A percentile compares a stretch with the other conserved stretches of the same genome.
These are phyloP conservation scores for Lentinula detonsa DNA, from an alignment of 768 basidiomycete species.

Conservation along the genomic window DNA sequence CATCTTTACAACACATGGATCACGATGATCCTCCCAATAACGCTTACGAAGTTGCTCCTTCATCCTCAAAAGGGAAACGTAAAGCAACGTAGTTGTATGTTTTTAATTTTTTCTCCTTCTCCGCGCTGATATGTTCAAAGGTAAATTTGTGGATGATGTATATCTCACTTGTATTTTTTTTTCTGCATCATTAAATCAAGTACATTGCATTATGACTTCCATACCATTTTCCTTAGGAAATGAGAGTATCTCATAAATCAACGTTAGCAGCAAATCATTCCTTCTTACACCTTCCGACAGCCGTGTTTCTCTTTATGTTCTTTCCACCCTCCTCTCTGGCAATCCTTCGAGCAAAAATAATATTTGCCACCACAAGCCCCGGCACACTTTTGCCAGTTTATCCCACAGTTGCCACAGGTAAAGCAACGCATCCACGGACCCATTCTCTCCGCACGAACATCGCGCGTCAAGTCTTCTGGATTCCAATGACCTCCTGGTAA, in stretches of 20 bases:
- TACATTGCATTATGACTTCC: too few relatives aligned
- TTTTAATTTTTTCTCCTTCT: not conserved
- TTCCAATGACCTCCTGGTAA: conserved; percentile 19
- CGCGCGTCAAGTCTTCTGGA: conserved; percentile 17
- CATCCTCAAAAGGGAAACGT: conserved; percentile 28
- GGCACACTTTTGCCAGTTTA: conserved; percentile 19
- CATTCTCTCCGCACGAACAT: conserved; percentile 15
- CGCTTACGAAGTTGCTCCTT: conserved; percentile 42
- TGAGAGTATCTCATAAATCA: too few relatives aligned
- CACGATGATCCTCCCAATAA: conserved; percentile 27
- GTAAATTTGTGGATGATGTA: too few relatives aligned
- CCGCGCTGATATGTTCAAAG: not conserved
- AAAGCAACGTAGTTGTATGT: conserved; percentile 16
- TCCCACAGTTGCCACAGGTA: conserved; percentile 16
- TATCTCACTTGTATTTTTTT: too few relatives aligned
- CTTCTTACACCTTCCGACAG: not conserved
- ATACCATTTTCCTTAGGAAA: too few relatives aligned
- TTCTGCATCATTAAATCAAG: too few relatives aligned
- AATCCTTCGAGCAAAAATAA: conserved; percentile 3
- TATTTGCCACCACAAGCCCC: conserved; percentile 10
- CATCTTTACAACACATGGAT: conserved; percentile 9
- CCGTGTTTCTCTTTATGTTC: conserved; percentile 4
- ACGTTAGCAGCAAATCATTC: not conserved
- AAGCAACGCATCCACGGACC: conserved; percentile 23
- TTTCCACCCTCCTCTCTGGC: conserved; percentile 3